Evolutionary conservation across 495 filamentous ascomycete genomes (phyloP), one percentile per base, ranked within the genome.

Genomic region (Penicillium steckii): DNA sequence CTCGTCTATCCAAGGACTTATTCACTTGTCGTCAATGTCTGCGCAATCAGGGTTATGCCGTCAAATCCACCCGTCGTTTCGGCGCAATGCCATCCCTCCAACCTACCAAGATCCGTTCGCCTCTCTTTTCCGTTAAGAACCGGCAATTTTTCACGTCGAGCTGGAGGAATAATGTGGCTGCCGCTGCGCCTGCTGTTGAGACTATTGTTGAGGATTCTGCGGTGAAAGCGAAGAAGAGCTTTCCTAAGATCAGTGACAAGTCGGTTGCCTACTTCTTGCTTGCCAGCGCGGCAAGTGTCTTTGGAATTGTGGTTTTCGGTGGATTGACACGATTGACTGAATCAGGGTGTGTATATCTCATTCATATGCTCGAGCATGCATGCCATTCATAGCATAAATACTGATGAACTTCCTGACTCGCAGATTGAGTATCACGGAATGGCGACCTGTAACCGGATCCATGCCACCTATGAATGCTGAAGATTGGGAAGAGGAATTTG

Each of bases 361-460:
- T n/a, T n/a, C n/a, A n/a, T n/a, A n/a, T n/a, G n/a, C n/a, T n/a
- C n/a, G n/a, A n/a, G n/a, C n/a, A n/a, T n/a, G n/a, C n/a, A n/a
- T n/a, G n/a, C n/a, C n/a, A n/a, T n/a, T n/a, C n/a, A n/a, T n/a
- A n/a, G n/a, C n/a, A n/a, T n/a, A 15, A 29, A 46, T 17, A 47
- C 63, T 72, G 45, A 71, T 55, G 19, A 10, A 24, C 24, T 52
- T 32, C 23, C 55, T 41, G 22, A 43, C 24, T 48, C 55, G 13
- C 50, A 96, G 92, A 40, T 82, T 98, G 55, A 96, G 91, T 71
- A 98, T 98, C 64, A 98, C 94, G 45, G 95, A 98, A 91, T 98
- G 94, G 94, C 89, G 85, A 56, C 94, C 94, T 55, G 91, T 97
- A 32, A 97, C 94, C 4, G 94, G 94, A 54, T 88, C 89, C 21